phyloP scores from a whole-genome alignment of 176 grass and related monocot species.

The Musa beccarii region DNA sequence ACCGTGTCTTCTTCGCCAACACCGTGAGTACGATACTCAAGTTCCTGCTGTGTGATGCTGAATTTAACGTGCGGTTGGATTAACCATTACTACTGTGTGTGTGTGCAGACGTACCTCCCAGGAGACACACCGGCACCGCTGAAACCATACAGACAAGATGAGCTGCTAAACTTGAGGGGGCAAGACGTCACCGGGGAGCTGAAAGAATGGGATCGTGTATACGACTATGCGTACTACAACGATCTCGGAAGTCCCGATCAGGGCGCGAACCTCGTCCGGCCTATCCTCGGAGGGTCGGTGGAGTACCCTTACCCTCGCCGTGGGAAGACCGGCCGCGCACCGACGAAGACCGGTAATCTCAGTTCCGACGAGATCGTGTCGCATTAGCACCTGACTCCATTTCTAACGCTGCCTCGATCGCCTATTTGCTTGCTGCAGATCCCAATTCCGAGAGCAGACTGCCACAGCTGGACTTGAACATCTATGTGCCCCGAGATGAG shows the following conservation, averaged over 20 bases:
- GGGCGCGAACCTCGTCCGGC: conserved; percentile 24
- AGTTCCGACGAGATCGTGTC: too few species aligned
- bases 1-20: conserved; percentile 64
- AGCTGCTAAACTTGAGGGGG: conserved; percentile 48
- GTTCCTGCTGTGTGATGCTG: not conserved
- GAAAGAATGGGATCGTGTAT: conserved; percentile 52
- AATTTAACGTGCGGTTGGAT: not conserved
- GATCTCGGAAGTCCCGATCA: conserved; percentile 49
- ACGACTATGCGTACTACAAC: conserved; percentile 67
- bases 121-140: conserved; percentile 52
- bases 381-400: not conserved
- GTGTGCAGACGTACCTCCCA: conserved; percentile 47
- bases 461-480: conserved; percentile 29
- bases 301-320: conserved; percentile 49
- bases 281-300: conserved; percentile 39
- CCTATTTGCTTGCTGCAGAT: conserved; percentile 21
- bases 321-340: conserved; percentile 31
- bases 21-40: conserved; percentile 28
- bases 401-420: too few species aligned
- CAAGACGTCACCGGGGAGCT: conserved; percentile 34
- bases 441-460: conserved; percentile 45
- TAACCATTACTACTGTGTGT: too few species aligned
- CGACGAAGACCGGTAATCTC: conserved; percentile 14
- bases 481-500: conserved; percentile 63
- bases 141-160: conserved; percentile 52